A percentile compares a stretch with the other conserved stretches of the same genome.
Evolutionary conservation across 2,329 filamentous ascomycete genomes (phyloP).

Genomic region (Fusarium subglutinans): DNA sequence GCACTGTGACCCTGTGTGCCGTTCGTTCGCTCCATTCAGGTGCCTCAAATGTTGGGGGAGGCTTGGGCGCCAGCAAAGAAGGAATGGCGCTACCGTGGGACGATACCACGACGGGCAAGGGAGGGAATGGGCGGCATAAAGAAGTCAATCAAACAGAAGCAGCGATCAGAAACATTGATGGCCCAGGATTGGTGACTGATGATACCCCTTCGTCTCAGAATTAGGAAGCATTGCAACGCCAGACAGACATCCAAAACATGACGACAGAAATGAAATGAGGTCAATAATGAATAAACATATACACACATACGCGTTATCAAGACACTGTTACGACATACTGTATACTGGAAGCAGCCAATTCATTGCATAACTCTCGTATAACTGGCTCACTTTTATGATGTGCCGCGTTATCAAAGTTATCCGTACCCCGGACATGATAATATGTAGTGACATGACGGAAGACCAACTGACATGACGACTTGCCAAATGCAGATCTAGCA

Average conservation of each 20-base stretch:
- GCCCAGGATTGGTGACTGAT: constrained; percentile 25
- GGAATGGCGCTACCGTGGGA: constrained; percentile 42
- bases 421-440: constrained; percentile 6
- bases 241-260: constrained; percentile 31
- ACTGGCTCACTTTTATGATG: neutral
- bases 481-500: constrained; percentile 18
- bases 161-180: constrained; percentile 31
- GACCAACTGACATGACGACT: constrained; percentile 35
- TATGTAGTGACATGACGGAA: constrained; percentile 23
- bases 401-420: constrained; percentile 16
- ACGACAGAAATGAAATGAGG: constrained; percentile 19
- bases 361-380: constrained; percentile 21
- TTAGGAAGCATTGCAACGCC: constrained; percentile 31
- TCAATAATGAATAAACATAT: neutral
- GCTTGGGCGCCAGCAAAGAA: constrained; percentile 23
- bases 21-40: neutral
- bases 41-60: constrained; percentile 24
- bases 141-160: constrained; percentile 32
- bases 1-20: constrained; percentile 28
- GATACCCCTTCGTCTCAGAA: constrained; percentile 36
- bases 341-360: constrained; percentile 2
- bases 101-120: constrained; percentile 37
- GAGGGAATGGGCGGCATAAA: constrained; percentile 33
- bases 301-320: constrained; percentile 28
- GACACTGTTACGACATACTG: constrained; percentile 16